Base-by-base conservation (phyloP, 331 rosid genomes). In the Spiraea crenata region DNA sequence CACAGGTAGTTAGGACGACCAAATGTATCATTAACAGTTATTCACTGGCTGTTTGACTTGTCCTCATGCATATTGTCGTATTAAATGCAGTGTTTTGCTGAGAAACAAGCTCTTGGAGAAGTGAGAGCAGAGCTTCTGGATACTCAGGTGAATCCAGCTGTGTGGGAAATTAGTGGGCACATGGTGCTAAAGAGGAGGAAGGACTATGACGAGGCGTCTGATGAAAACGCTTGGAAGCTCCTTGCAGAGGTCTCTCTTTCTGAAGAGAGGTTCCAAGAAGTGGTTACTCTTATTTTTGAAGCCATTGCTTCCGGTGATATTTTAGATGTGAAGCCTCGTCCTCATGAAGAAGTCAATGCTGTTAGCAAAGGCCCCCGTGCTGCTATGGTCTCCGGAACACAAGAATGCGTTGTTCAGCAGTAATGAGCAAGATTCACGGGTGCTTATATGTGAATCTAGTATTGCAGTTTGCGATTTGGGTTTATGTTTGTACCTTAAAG, bases 121-220 rank as follows among this genome's bases (percentile, higher is more conserved):
- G 99, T 95, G 82, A 78, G 85, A 9, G 81, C 89, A 20, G 98
- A 95, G 86, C 82, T 95, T 37, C 92, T 95, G 41, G 99, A 95
- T 82, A 95, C 99, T 19, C 99, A 95, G 85, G 99, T 95, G 78
- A 95, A 95, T 70, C 99, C 99, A 9, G 99, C 99, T 0, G 99
- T 91, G 68, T 95, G 99, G 99, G 99, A 95, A 74, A 91, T 91
- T 16, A 95, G 99, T n/a, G 99, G 99, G 25, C 99, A 95, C 82
- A 95, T 95, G 96, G 99, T 95, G 71, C 69, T 95, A 56, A 95
- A 95, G 90, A 87, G 99, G 89, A 91, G 78, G 84, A 80, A 83
- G 77, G 99, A 95, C 74, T 95, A 75, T 9, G 96, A 87, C 0
- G 99, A 89, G 82, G 99, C 99, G 0, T 89, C 97, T 17, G 98